A percentile compares a stretch with the other conserved stretches of the same genome.
Conservation (phyloP, 371 early-diverging fungal species). For the Lichtheimia hyalospora region DNA sequence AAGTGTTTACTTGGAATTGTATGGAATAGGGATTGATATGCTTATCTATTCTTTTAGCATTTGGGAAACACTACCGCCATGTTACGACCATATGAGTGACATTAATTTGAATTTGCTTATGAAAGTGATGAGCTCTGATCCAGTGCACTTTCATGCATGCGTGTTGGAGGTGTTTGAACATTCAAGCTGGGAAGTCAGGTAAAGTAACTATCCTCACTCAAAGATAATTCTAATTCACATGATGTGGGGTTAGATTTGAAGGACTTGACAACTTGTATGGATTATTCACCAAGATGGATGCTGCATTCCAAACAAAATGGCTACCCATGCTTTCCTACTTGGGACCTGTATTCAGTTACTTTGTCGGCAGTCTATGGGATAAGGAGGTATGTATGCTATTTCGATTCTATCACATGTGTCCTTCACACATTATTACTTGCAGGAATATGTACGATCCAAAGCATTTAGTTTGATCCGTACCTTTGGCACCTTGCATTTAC, state of each 20-base stretch:
- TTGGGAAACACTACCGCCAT: conserved; percentile 47
- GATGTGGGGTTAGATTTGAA: conserved; percentile 28
- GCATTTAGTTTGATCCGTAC: conserved; percentile 43
- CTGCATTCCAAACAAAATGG: conserved; percentile 49
- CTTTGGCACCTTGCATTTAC: conserved; percentile 42
- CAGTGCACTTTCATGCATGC: conserved; percentile 36
- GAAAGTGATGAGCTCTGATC: conserved; percentile 44
- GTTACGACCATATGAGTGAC: conserved; percentile 37
- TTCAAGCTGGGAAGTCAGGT: conserved; percentile 52
- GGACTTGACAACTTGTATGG: conserved; percentile 54
- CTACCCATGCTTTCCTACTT: conserved; percentile 41
- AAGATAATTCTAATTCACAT: not conserved
- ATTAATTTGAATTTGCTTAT: conserved; percentile 40
- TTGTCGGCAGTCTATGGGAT: conserved; percentile 52
- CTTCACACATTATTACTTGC: not conserved
- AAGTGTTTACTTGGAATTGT: conserved; percentile 11
- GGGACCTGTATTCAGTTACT: conserved; percentile 54
- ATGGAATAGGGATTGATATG: not conserved
- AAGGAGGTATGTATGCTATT: conserved; percentile 32
- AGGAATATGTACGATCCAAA: conserved; percentile 56
- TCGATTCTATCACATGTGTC: too few species aligned
- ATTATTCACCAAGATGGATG: conserved; percentile 57
- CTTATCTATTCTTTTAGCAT: conserved; percentile 22
- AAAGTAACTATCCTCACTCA: conserved; percentile 2
- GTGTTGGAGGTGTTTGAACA: conserved; percentile 47